A percentile compares a stretch with the other conserved stretches of the same genome.
Evolutionary conservation across 1,284 basidiomycete species (phyloP).

Genomic region (Prillingera fragicola): DNA sequence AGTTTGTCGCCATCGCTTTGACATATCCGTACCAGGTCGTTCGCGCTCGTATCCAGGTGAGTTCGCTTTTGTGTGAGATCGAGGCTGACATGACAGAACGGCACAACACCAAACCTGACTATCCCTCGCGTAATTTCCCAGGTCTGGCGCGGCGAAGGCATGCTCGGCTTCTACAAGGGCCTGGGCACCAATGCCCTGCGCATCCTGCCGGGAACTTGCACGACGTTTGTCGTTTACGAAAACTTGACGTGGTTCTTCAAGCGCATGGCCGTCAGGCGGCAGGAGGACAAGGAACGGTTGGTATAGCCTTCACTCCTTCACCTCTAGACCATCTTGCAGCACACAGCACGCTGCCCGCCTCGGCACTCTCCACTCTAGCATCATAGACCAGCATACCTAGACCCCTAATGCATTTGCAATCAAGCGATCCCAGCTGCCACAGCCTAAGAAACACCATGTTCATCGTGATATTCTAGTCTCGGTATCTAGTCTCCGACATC

Average conservation of each 20-base stretch:
- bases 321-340: too few species aligned
- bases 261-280: constrained; percentile 34
- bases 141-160: constrained; percentile 75
- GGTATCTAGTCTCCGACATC: too few species aligned
- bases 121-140: constrained; percentile 72
- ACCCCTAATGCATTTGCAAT: too few species aligned
- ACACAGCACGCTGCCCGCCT: too few species aligned
- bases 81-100: too few species aligned
- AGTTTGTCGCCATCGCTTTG: constrained; percentile 72
- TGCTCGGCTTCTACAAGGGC: constrained; percentile 88
- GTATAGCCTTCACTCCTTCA: too few species aligned
- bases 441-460: too few species aligned
- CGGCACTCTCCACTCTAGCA: too few species aligned
- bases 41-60: constrained; percentile 89
- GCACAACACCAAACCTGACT: constrained; percentile 56
- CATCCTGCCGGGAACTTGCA: constrained; percentile 92
- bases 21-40: constrained; percentile 99
- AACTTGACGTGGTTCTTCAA: constrained; percentile 81
- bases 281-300: constrained; percentile 4
- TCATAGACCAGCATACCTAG: too few species aligned
- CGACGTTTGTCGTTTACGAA: constrained; percentile 98
- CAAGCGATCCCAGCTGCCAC: too few species aligned
- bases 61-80: background rate
- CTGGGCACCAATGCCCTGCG: constrained; percentile 93
- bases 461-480: too few species aligned